Evolutionary conservation across 2,329 filamentous ascomycete genomes (phyloP).

Genomic region (Beauveria scarabaeidicola): DNA sequence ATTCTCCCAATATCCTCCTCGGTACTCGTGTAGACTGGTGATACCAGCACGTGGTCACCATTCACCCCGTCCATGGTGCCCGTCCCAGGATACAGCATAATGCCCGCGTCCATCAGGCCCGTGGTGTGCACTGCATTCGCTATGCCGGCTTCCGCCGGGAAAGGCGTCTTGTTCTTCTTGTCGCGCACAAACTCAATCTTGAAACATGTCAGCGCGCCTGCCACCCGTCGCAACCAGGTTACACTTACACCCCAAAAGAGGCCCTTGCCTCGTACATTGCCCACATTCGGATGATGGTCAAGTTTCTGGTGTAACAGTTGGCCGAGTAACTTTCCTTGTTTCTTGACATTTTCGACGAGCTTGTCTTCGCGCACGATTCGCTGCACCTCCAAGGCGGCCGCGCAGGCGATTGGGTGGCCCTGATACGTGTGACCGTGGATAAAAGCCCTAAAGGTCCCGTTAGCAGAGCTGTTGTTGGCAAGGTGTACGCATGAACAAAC

Average conservation of each 20-base stretch:
- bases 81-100: slow-evolving; percentile 34
- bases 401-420: slow-evolving; percentile 20
- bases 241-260: slow-evolving; percentile 22
- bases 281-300: slow-evolving; percentile 20
- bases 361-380: slow-evolving; percentile 36
- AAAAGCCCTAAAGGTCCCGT: slow-evolving; percentile 11
- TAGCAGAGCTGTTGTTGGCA: not conserved
- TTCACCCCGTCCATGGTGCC: slow-evolving; percentile 17
- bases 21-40: slow-evolving; percentile 37
- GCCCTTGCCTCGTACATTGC: slow-evolving; percentile 23
- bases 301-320: slow-evolving; percentile 17
- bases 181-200: slow-evolving; percentile 22
- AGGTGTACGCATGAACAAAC: not conserved
- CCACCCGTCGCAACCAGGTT: not conserved
- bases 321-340: slow-evolving; percentile 12
- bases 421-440: slow-evolving; percentile 21
- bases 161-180: slow-evolving; percentile 20
- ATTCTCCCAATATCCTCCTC: slow-evolving; percentile 17
- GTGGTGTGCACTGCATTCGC: slow-evolving; percentile 22
- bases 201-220: not conserved
- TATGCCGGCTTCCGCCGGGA: slow-evolving; percentile 22
- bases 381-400: slow-evolving; percentile 21
- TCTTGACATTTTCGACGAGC: slow-evolving; percentile 15
- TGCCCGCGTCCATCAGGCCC: slow-evolving; percentile 35
- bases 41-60: slow-evolving; percentile 19